Evolutionary conservation across 1,284 basidiomycete genomes (phyloP), one percentile per base, ranked within the genome.

Genomic region (Lignosus rhinocerotis): DNA sequence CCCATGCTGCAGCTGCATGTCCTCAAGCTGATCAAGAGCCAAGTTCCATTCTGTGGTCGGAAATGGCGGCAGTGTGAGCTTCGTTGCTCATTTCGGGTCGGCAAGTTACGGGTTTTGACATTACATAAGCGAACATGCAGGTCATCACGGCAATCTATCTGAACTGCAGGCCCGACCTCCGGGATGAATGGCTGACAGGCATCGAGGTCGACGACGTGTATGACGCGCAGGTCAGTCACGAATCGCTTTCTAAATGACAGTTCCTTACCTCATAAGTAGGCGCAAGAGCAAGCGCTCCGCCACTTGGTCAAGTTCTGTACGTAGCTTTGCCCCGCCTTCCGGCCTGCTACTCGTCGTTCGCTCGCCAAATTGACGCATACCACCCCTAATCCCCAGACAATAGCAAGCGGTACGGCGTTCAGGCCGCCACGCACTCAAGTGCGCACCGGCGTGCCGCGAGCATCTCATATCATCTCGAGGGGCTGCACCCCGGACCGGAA

Each of bases 61-160:
- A 98, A 98, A 77, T 99, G 97, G 97, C 82, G 96, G 51, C 95
- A 98, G 78, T 92, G 95, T 95, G 74, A 70, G 85, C 71, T 43
- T 33, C 51, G 4, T 17, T 30, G 53, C 51, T 38, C 42, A 44
- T 36, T 33, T 25, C 52, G 51, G 33, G 12, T 42, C 46, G 51
- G 25, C 43, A 42, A 25, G 43, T 21, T 34, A 31, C 16, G 21
- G 16, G 21, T 31, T 31, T 49, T 39, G 38, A 32, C 47, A 56
- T 42, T 49, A 32, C 34, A 19, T 31, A 34, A 96, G 94, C 92
- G 25, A 99, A 99, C 72, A 99, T 99, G 97, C 97, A 98, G 75
- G 93, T 98, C 60, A 99, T 99, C 70, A 99, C 97, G 4, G 90
- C 94, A 32, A 98, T 99, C 65, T 99, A 99, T 73, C 80, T 99